A percentile compares a stretch with the other conserved stretches of the same genome.
Conservation (phyloP, 2,329 filamentous ascomycete genomes). For the Fusarium sp. region DNA sequence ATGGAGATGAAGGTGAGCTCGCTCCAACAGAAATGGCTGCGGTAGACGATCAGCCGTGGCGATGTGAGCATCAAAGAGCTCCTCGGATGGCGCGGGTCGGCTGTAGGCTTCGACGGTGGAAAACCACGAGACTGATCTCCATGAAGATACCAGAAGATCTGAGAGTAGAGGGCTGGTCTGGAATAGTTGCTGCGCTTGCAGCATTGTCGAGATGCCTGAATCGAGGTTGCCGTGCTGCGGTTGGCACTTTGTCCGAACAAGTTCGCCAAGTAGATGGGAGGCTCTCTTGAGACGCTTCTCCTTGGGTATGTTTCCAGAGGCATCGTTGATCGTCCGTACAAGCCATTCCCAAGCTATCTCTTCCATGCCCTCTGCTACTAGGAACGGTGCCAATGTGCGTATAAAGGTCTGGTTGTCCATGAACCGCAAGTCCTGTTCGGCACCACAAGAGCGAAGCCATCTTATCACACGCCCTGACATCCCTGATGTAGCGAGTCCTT, state of each 20-base stretch:
- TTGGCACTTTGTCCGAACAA: conserved; percentile 58
- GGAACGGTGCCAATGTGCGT: conserved; percentile 58
- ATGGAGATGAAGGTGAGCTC: conserved; percentile 65
- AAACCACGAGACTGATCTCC: conserved; percentile 62
- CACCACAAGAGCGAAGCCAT: conserved; percentile 65
- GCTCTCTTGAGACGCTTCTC: conserved; percentile 45
- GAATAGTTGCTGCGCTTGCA: conserved; percentile 59
- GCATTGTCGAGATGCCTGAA: conserved; percentile 60
- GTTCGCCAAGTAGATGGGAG: conserved; percentile 51
- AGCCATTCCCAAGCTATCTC: conserved; percentile 66
- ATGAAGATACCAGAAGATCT: conserved; percentile 55
- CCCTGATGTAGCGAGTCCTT: conserved; percentile 54
- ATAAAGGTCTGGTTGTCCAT: conserved; percentile 55
- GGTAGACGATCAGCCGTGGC: conserved; percentile 57
- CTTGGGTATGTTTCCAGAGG: conserved; percentile 32
- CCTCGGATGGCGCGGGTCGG: conserved; percentile 57
- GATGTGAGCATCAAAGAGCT: conserved; percentile 64
- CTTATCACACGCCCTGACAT: conserved; percentile 61
- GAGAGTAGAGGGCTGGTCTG: conserved; percentile 51
- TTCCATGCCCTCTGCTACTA: conserved; percentile 64
- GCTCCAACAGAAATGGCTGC: conserved; percentile 55
- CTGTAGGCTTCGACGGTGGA: conserved; percentile 63
- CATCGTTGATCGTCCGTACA: conserved; percentile 52
- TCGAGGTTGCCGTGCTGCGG: conserved; percentile 58
- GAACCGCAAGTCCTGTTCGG: conserved; percentile 60